A percentile compares a stretch with the other conserved stretches of the same genome.
Conservation (phyloP, 225 moss, liverwort and hornwort genomes). For the Pseudisothecium myosuroides region DNA sequence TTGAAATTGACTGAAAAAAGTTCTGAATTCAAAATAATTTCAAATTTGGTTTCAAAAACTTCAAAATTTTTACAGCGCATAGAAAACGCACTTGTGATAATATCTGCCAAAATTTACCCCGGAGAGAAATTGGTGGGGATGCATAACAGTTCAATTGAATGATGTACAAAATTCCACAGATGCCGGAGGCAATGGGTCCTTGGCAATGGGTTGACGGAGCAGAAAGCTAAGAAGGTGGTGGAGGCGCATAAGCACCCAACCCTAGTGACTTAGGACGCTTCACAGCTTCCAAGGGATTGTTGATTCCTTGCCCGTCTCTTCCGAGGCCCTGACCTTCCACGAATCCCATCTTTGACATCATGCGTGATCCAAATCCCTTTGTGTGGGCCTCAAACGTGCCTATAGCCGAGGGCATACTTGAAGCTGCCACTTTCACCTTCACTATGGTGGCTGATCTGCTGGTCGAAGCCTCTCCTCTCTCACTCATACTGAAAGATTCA, state of each 20-base stretch:
- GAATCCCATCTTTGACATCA: slow-evolving; percentile 96
- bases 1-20: not conserved
- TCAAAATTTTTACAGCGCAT: not conserved
- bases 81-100: not conserved
- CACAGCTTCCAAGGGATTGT: slow-evolving; percentile 71
- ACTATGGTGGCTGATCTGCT: slow-evolving; percentile 10
- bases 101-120: not conserved
- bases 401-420: not conserved
- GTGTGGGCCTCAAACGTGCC: slow-evolving; percentile 94
- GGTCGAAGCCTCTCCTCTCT: slow-evolving; percentile 31
- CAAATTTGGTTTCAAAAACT: not conserved
- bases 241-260: slow-evolving; percentile 68
- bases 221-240: slow-evolving; percentile 1
- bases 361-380: slow-evolving; percentile 77
- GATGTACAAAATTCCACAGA: not conserved
- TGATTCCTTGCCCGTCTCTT: slow-evolving; percentile 76
- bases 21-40: not conserved
- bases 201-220: not conserved
- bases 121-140: not conserved
- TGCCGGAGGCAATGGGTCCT: not conserved
- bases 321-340: slow-evolving; percentile 83
- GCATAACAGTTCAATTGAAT: not conserved
- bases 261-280: slow-evolving; percentile 81
- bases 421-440: not conserved
- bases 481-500: not conserved